Base-by-base conservation (phyloP, 2,329 filamentous ascomycete genomes). In the Drechslerella coelobrocha region DNA sequence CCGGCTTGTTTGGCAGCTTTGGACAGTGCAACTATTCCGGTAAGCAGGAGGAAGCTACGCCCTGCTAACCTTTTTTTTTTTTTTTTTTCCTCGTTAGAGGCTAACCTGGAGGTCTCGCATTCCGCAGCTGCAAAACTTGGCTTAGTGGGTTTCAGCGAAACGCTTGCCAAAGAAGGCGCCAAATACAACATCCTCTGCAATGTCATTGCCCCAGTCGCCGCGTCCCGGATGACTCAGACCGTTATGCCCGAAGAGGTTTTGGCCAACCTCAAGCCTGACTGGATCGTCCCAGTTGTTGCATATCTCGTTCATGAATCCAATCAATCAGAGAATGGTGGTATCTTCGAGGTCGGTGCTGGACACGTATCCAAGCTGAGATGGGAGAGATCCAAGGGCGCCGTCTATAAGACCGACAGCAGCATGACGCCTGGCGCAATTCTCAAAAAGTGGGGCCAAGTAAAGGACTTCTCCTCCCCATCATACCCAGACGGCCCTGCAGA, bases 101-200 rank as follows among this genome's bases (percentile, higher is more conserved):
- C n/a, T 17, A 37, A 53, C 47, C 29, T 19, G 29, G 59, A 73
- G 60, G 4, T 14, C 17, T 14, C 69, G 76, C 69, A 56, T 77
- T 23, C 23, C 48, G 23, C 63, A 83, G 92, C 94, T 72, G 94
- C 94, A 78, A 99, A 97, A 84, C 85, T 97, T 74, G 90, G 90
- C 74, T 88, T 96, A 82, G 92, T 99, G 73, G 94, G 93, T 75
- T 97, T 97, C 83, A 97, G 92, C 39, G 93, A 99, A 84, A 97
- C 94, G 2, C 85, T 99, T 73, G 94, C 94, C 71, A 97, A 97
- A 84, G 94, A 99, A 83, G 94, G 94, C 75, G 83, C 86, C 78
- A 97, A 97, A 82, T 99, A 99, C 83, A 97, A 97, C 84, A 97
- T 99, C 76, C 82, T 96, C 76, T 87, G 84, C 83, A 99, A 99